A percentile compares a stretch with the other conserved stretches of the same genome.
These are phyloP conservation scores for Coemansia sp. DNA, from an alignment of 371 early-diverging fungal genomes.

Conservation along the genomic window DNA sequence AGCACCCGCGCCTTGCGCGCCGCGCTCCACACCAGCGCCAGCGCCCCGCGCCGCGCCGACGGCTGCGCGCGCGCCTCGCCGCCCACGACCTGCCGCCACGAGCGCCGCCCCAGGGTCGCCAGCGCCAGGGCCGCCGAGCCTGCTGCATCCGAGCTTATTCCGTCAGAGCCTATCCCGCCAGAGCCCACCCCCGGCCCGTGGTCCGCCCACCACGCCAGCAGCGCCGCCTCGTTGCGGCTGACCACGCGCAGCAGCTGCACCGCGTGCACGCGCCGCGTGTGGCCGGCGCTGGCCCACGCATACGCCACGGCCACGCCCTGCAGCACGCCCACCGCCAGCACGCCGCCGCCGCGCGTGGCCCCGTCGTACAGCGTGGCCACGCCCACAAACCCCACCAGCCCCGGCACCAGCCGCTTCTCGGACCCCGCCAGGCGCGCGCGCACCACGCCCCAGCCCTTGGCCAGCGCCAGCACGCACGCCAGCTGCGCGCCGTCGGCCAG, in stretches of 20 bases:
- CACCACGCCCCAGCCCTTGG: conserved; percentile 47
- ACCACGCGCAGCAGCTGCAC: conserved; percentile 39
- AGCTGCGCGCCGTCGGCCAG: conserved; percentile 44
- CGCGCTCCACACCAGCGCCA: conserved; percentile 42
- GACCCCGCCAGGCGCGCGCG: conserved; percentile 38
- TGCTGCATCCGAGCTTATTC: not conserved
- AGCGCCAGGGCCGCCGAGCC: conserved; percentile 8
- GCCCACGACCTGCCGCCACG: not conserved
- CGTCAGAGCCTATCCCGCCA: no score
- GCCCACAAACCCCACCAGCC: conserved; percentile 26
- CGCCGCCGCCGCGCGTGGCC: conserved; percentile 42
- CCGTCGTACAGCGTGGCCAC: conserved; percentile 42
- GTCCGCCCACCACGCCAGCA: conserved; percentile 21
- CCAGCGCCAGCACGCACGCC: conserved; percentile 29
- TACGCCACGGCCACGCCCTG: conserved; percentile 18
- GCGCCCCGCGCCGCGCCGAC: not conserved
- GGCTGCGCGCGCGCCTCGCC: conserved; percentile 2
- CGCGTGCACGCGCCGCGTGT: conserved; percentile 34
- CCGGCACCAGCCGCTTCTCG: conserved; percentile 41
- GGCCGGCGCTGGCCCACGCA: conserved; percentile 26
- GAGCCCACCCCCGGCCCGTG: not conserved
- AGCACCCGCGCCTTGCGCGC: conserved; percentile 36
- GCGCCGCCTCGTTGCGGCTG: conserved; percentile 34
- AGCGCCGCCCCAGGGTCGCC: not conserved
- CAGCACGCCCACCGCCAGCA: conserved; percentile 35